Base-by-base conservation (phyloP, 2,329 filamentous ascomycete species). In the Pseudocercospora cruenta region DNA sequence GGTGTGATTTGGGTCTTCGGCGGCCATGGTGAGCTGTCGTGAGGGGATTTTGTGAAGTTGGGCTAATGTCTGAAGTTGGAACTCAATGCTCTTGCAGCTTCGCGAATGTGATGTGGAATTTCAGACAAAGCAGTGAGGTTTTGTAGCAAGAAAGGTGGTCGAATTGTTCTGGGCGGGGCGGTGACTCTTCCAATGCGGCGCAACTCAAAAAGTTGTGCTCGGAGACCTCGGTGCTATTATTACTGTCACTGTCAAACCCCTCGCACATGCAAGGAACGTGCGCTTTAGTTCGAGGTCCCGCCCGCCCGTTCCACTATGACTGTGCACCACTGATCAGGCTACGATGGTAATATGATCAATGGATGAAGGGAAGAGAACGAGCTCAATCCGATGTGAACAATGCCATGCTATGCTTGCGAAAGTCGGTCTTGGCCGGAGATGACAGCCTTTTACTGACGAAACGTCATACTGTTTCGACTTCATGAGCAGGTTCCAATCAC, bases 1-100 rank as follows among this genome's bases (percentile, higher is more conserved):
- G 71, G 78, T 80, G 58, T 78, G 73, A 19, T 19, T 33, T 19
- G 31, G 3, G 39, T 67, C 63, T 60, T 62, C 68, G 28, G 65
- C 58, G 51, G 68, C 66, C 70, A 71, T 71, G 51, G 51, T 60
- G 64, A 36, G 53, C 31, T 14, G 19, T 9, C 22, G n/a, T 21
- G 45, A 36, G 33, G 33, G 3, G 5, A 9, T 24, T 16, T 4
- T 22, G 55, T 60, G 33, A 55, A 33, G 51, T 12, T 12, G 16
- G n/a, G 47, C 1, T 24, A 1, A 9, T 24, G 47, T 51, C 39
- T 43, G 16, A 1, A 0, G 16, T 2, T n/a, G 16, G 14, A 39
- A n/a, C 4, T 39, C 45, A 49, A 49, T 49, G 45, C 19, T 14
- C 1, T 7, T 2, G 45, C 19, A 21, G 45, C n/a, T 49, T 21